Percentiles rank a stretch among this genome's conserved stretches.
phyloP scores from a whole-genome alignment of 148 eudicot genomes.

The Rhododendron williamsianum region DNA sequence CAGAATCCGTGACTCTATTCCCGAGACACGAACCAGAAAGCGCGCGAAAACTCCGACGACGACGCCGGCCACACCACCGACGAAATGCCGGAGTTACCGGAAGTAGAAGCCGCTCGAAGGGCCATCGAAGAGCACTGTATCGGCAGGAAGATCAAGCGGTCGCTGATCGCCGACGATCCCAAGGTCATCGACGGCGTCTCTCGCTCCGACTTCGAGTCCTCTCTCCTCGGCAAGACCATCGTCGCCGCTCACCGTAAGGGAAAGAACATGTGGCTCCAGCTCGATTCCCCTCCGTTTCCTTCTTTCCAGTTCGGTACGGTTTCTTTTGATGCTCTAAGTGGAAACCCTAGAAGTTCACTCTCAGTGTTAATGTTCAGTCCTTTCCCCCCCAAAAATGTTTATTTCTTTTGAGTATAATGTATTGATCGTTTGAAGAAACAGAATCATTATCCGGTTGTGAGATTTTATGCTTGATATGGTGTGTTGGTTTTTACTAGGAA shows the following conservation, averaged over 20 bases:
- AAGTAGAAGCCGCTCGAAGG: conserved; percentile 89
- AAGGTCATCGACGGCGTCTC: conserved; percentile 79
- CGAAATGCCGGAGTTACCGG: conserved; percentile 91
- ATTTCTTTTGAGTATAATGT: too few species aligned
- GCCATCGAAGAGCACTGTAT: conserved; percentile 65
- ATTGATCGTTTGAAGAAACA: background rate
- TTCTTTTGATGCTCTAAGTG: background rate
- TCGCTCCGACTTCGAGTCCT: conserved; percentile 51
- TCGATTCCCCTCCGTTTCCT: conserved; percentile 92
- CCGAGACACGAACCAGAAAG: background rate
- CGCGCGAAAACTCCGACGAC: background rate
- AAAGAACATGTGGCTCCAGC: conserved; percentile 88
- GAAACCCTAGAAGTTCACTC: conserved; percentile 30
- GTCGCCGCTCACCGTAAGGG: conserved; percentile 85
- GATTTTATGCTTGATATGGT: background rate
- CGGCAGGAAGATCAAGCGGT: conserved; percentile 64
- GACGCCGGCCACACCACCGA: background rate
- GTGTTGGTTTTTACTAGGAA: background rate
- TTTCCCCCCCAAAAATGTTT: background rate
- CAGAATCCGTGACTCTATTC: too few species aligned
- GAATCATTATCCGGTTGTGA: background rate
- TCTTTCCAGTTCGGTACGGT: conserved; percentile 83
- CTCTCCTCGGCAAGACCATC: conserved; percentile 67
- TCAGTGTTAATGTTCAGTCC: background rate
- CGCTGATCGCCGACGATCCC: conserved; percentile 63